phyloP scores from a whole-genome alignment of 179 eudicot species.

The Vitellaria paradoxa region DNA sequence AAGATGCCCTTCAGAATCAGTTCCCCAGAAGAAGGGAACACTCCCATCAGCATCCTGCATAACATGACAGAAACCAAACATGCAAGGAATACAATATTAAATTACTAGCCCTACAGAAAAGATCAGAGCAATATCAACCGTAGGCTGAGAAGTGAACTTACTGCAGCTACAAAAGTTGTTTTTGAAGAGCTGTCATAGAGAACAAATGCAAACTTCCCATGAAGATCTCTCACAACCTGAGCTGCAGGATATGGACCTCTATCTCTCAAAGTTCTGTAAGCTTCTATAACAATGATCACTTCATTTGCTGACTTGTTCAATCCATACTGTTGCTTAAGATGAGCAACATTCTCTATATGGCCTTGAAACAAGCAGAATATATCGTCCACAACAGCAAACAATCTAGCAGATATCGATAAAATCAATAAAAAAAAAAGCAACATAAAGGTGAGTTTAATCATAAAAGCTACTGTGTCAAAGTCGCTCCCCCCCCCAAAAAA shows the following conservation, averaged over 20 bases:
- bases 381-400: conserved; percentile 86
- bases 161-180: conserved; percentile 71
- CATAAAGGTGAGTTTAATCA: background rate
- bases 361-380: conserved; percentile 93
- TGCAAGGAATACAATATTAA: background rate
- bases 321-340: conserved; percentile 91
- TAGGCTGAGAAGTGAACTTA: conserved; percentile 31
- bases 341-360: conserved; percentile 82
- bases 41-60: conserved; percentile 83
- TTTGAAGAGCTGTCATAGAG: conserved; percentile 73
- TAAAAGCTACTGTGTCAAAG: background rate
- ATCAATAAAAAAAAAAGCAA: background rate
- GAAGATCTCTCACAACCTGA: conserved; percentile 81
- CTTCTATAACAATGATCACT: conserved; percentile 84
- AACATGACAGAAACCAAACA: background rate
- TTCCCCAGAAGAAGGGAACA: conserved; percentile 94
- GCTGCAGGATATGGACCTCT: conserved; percentile 95
- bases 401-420: conserved; percentile 25
- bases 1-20: conserved; percentile 74
- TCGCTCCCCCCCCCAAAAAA: too few relatives aligned
- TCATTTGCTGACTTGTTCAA: conserved; percentile 78
- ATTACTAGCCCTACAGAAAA: background rate
- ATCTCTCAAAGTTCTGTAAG: conserved; percentile 87
- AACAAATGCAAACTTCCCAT: conserved; percentile 84
- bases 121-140: background rate